Base-by-base conservation (phyloP, 2,329 filamentous ascomycete genomes). In the Orbilia oligospora region DNA sequence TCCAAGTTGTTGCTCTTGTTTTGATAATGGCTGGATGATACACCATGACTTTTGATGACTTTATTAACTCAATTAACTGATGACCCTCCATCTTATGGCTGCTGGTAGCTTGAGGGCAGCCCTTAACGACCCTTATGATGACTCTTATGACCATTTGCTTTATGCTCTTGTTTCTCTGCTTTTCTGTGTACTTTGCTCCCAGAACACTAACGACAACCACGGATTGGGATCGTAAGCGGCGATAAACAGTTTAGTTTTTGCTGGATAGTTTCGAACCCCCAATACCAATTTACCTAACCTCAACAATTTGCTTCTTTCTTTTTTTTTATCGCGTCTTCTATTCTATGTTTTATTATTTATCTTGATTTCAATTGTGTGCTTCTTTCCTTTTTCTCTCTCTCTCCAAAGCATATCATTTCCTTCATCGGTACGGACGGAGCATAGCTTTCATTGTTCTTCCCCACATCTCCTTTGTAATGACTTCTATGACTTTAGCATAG, bases 401-500 rank as follows among this genome's bases (percentile, higher is more conserved):
- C 22, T 51, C 30, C 6, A 36, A 22, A 3, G 30, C 53, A 16
- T 24, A 36, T 16, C 48, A 51, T 24, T 61, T 24, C 44, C 12
- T 12, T 30, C 56, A 61, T 44, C 20, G 36, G 56, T 12, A 44
- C 56, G 56, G 56, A 44, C 56, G 56, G 56, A 61, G 56, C 22
- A 58, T 58, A 58, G 33, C 10, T 16, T 41, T 9, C 2, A 22
- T 61, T 24, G 18, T 22, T 27, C 22, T n/a, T 10, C 56, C 10
- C 46, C 2, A n/a, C 16, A 24, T 67, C 46, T 41, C 53, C 33
- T 61, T 61, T 61, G 56, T 61, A 44, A 61, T 61, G 56, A 61
- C 56, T 44, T 61, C 56, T 61, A 61, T 61, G 56, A 61, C 56
- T 44, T 61, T 61, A 61, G 56, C 56, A 61, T 61, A 61, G 56